A percentile compares a stretch with the other conserved stretches of the same genome.
Conservation (phyloP, 352 stramenopile genomes). For the Globisporangium carolinianum region DNA sequence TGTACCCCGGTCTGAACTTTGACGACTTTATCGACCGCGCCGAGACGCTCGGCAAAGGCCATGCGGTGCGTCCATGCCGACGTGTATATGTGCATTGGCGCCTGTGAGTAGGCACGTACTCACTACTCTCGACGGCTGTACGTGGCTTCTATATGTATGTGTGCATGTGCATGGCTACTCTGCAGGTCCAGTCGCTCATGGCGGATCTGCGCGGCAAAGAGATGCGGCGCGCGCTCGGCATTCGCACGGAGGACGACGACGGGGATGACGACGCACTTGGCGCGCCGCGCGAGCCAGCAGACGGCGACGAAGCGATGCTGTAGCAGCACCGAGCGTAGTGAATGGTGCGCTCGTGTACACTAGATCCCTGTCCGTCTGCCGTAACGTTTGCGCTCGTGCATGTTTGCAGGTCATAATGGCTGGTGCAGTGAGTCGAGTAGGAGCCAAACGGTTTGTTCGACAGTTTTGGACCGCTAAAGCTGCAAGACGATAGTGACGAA, state of each 20-base stretch:
- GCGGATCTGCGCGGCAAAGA: slow-evolving; percentile 51
- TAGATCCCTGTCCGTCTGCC: not conserved
- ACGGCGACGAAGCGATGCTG: slow-evolving; percentile 37
- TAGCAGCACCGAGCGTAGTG: slow-evolving; percentile 4
- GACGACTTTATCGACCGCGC: slow-evolving; percentile 72
- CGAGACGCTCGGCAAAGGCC: slow-evolving; percentile 48
- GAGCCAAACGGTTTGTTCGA: not conserved
- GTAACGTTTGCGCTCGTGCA: too few species aligned
- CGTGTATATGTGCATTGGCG: not conserved
- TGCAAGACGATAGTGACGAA: not conserved
- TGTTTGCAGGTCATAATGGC: too few species aligned
- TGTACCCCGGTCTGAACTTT: slow-evolving; percentile 77
- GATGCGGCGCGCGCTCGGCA: slow-evolving; percentile 22
- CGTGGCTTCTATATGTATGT: too few species aligned
- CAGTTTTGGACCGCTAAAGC: not conserved
- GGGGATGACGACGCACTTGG: slow-evolving; percentile 5
- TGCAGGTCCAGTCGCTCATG: slow-evolving; percentile 56
- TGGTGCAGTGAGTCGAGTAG: not conserved
- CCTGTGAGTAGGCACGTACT: too few species aligned
- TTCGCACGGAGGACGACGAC: slow-evolving; percentile 13
- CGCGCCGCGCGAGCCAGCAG: slow-evolving; percentile 6
- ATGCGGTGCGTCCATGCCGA: slow-evolving; percentile 15
- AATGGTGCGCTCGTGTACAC: slow-evolving; percentile 1
- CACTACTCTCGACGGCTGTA: too few species aligned
- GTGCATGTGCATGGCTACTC: not conserved